Base-by-base conservation (phyloP, 129 eudicot species). In the Chrysanthemum seticuspe region DNA sequence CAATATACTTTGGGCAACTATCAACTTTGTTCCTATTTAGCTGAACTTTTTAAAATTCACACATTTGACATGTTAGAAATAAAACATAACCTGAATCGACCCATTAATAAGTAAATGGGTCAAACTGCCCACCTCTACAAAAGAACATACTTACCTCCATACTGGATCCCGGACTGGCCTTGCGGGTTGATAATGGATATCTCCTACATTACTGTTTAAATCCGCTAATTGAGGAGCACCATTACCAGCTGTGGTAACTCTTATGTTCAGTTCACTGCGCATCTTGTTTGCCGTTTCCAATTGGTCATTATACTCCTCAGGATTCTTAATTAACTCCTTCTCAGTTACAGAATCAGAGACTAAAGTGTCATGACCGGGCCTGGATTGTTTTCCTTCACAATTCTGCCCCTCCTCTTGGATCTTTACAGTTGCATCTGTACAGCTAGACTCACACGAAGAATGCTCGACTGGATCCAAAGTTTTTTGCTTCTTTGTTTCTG, bases 71-170 rank as follows among this genome's bases (percentile, higher is more conserved):
- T 40, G 47, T 40, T 40, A 40, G 10, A 40, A 40, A 40, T 40
- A 40, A 6, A 40, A 40, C 47, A 40, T 40, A 40, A 40, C 45
- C 45, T 36, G 45, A 8, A 36, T 36, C 31, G 13, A 18, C 65
- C 65, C 65, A 21, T 61, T 21, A 21, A 10, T 40, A 65, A 52
- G 47, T 44, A 3, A 16, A 16, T 66, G 55, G 6, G 23, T 14
- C 4, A 10, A 70, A 16, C 23, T 36, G 66, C 10, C 18, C 23
- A 71, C 58, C 8, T 4, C 29, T n/a, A 65, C 61, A 36, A 45
- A 60, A 49, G 29, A 29, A 68, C 57, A 54, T 18, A 34, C 74
- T 76, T 69, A 83, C 91, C 79, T 81, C 91, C 91, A 86, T 62
- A 81, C 74, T 25, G 82, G 82, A 55, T 86, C 80, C 56, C 21